Percentiles rank a stretch among this genome's conserved stretches.
phyloP scores from a whole-genome alignment of 768 basidiomycete genomes.

The Mycena maculata region DNA sequence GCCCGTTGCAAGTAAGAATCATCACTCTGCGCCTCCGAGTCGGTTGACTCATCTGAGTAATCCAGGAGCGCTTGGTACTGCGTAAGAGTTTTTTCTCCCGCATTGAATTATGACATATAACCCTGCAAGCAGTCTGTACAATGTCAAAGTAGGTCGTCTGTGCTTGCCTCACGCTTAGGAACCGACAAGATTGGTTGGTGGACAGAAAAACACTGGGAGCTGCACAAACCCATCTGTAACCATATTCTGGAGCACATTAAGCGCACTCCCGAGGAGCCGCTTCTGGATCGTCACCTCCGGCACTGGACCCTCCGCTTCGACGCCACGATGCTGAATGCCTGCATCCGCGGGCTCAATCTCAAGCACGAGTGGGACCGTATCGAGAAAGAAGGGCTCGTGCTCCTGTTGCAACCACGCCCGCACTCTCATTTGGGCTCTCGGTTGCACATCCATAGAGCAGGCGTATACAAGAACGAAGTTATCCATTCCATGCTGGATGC shows the following conservation, averaged over 20 bases:
- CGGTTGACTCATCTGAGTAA: too few relatives aligned
- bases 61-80: slow-evolving; percentile 10
- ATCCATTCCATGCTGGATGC: slow-evolving; percentile 7
- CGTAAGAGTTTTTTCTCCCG: not conserved
- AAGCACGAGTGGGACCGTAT: slow-evolving; percentile 26
- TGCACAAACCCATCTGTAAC: slow-evolving; percentile 22
- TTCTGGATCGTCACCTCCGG: slow-evolving; percentile 19
- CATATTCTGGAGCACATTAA: not conserved
- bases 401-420: slow-evolving; percentile 20
- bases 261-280: slow-evolving; percentile 5
- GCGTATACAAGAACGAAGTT: not conserved
- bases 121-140: slow-evolving; percentile 9
- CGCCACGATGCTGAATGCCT: slow-evolving; percentile 15
- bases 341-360: slow-evolving; percentile 20
- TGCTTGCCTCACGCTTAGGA: too few relatives aligned
- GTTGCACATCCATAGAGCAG: slow-evolving; percentile 12
- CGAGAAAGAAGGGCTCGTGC: slow-evolving; percentile 12
- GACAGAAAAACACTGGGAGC: slow-evolving; percentile 16
- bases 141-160: not conserved
- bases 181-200: not conserved
- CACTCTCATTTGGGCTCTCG: slow-evolving; percentile 21
- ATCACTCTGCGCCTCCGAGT: too few relatives aligned
- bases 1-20: slow-evolving; percentile 18
- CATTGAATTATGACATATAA: not conserved
- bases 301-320: slow-evolving; percentile 27